Conservation (phyloP, 2,329 filamentous ascomycete genomes). For the Sporothrix pallida region DNA sequence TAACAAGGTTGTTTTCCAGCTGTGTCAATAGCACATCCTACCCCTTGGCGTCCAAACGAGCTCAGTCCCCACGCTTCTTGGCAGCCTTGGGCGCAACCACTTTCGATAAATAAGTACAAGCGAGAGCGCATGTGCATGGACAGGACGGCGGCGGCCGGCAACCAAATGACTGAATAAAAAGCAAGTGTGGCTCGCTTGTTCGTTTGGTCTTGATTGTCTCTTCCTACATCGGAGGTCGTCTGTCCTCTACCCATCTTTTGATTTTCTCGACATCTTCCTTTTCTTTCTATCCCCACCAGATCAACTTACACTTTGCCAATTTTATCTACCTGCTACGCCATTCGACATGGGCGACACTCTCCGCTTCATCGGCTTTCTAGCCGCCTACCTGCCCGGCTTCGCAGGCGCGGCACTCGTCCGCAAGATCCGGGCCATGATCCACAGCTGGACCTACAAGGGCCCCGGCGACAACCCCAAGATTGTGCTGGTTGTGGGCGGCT, state of each 20-base stretch:
- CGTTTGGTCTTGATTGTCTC: neutral
- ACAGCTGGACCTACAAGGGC: conserved; percentile 34
- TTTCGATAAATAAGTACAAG: too few species aligned
- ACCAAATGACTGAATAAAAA: neutral
- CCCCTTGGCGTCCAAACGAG: conserved; percentile 16
- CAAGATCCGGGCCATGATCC: conserved; percentile 28
- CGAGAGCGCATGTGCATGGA: too few species aligned
- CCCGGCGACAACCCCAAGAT: conserved; percentile 45
- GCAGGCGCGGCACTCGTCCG: conserved; percentile 13
- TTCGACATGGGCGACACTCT: conserved; percentile 31
- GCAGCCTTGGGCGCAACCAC: neutral
- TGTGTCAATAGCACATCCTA: neutral
- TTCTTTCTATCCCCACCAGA: neutral
- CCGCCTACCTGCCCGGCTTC: conserved; percentile 8
- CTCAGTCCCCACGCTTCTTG: neutral
- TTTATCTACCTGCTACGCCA: neutral
- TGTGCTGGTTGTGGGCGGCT: conserved; percentile 63
- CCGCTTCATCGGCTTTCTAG: conserved; percentile 27
- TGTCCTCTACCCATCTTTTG: neutral
- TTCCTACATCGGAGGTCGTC: neutral
- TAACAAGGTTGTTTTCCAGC: neutral
- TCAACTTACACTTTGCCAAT: neutral
- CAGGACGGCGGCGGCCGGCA: neutral
- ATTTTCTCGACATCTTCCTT: neutral
- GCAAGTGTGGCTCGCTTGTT: neutral